Percentiles rank a stretch among this genome's conserved stretches.
phyloP scores from a whole-genome alignment of 805 yeast genomes.

The Pichia insulana region DNA sequence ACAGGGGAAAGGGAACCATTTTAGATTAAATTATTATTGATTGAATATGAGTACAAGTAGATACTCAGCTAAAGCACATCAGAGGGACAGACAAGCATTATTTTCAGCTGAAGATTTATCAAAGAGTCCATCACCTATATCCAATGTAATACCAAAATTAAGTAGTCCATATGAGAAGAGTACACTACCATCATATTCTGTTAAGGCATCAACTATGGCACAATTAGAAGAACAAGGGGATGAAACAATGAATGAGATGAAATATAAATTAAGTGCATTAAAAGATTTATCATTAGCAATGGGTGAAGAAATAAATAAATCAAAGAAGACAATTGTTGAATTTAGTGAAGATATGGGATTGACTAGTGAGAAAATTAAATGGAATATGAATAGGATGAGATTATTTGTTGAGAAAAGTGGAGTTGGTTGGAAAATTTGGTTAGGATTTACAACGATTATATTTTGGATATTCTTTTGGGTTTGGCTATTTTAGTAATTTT shows the following conservation, averaged over 20 bases:
- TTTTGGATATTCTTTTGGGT: conserved; percentile 38
- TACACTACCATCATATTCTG: conserved; percentile 27
- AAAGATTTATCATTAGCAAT: conserved; percentile 48
- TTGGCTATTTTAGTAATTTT: conserved; percentile 23
- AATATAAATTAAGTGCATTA: conserved; percentile 43
- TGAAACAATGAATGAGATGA: conserved; percentile 46
- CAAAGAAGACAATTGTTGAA: conserved; percentile 19
- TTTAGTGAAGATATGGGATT: conserved; percentile 26
- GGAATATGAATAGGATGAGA: conserved; percentile 49
- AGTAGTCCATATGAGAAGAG: conserved; percentile 10
- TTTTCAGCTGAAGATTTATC: conserved; percentile 8
- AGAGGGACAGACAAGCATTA: conserved; percentile 7
- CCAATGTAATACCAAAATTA: neutral
- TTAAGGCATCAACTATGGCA: conserved; percentile 43
- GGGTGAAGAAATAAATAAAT: conserved; percentile 52
- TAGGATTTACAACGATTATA: conserved; percentile 35
- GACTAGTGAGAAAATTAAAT: conserved; percentile 36
- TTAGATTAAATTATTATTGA: too few relatives aligned
- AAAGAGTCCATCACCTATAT: conserved; percentile 3
- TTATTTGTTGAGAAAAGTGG: conserved; percentile 57
- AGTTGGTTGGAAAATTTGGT: conserved; percentile 58
- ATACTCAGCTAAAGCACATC: conserved; percentile 9
- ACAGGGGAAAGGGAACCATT: too few relatives aligned
- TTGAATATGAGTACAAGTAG: conserved; percentile 17
- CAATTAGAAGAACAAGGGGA: conserved; percentile 61